Evolutionary conservation across 148 eudicot genomes (phyloP).

Genomic region (Rhododendron simsii): DNA sequence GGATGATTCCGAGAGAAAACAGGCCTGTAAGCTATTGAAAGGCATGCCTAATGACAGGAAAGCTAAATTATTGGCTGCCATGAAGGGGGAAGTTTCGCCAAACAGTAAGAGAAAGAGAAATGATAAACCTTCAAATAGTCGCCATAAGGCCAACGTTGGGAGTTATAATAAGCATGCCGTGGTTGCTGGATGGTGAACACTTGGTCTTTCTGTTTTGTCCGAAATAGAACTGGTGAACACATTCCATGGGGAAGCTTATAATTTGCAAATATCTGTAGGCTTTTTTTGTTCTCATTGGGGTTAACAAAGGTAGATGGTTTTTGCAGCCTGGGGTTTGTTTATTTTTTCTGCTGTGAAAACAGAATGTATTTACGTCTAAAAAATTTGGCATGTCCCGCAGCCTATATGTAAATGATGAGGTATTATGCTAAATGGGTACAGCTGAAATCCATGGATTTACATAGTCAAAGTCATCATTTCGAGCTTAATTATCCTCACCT

Average conservation of each 20-base stretch:
- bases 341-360: neutral
- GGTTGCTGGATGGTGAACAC: slow-evolving; percentile 19
- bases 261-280: neutral
- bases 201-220: neutral
- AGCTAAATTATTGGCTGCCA: slow-evolving; percentile 22
- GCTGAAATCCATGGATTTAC: too few relatives aligned
- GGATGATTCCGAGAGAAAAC: slow-evolving; percentile 20
- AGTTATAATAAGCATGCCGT: slow-evolving; percentile 2
- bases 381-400: neutral
- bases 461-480: too few relatives aligned
- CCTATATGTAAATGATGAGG: neutral
- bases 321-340: neutral
- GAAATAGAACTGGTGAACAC: neutral
- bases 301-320: neutral
- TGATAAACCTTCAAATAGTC: slow-evolving; percentile 3
- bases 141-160: slow-evolving; percentile 9
- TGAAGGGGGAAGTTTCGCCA: slow-evolving; percentile 16
- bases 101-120: slow-evolving; percentile 25
- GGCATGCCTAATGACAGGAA: slow-evolving; percentile 22
- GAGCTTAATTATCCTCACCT: too few relatives aligned
- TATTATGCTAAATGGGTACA: neutral
- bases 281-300: neutral
- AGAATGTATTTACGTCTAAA: neutral
- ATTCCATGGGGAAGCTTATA: neutral
- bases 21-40: slow-evolving; percentile 25